Evolutionary conservation across 805 yeast genomes (phyloP), one percentile per base, ranked within the genome.

Genomic region (Suhomyces sp.): DNA sequence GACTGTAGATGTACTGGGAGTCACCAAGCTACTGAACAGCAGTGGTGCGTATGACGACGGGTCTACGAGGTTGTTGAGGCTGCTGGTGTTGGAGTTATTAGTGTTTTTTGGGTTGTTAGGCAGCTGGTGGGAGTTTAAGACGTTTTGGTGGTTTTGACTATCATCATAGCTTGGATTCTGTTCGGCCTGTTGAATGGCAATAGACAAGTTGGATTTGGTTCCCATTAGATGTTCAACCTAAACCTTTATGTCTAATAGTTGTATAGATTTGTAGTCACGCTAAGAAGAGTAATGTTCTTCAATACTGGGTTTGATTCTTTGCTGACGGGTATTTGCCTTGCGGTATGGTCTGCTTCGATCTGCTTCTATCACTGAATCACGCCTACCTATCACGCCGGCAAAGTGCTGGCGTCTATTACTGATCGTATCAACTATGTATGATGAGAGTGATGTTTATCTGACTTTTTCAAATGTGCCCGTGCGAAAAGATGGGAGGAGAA

Each of bases 101-200:
- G 36, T 5, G 7, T 5, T 5, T n/a, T 36, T 24, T 2, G 10
- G 33, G 17, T 17, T 17, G 24, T 24, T 17, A 29, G 33, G 12
- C 33, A 13, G 4, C n/a, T 27, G 22, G n/a, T 12, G 33, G 15
- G 13, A 12, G 38, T 27, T 24, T 8, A 13, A 3, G 17, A 15
- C 17, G 26, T 27, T 27, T 12, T 13, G 41, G 4, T 19, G 27
- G 13, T 57, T 53, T 27, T 51, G 56, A 38, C 8, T 8, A 38
- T 48, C 47, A 29, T 40, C 23, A 12, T 29, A 6, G 38, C 9
- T 22, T 22, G 10, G 42, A 15, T 48, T 48, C 27, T 41, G 40
- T 8, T 72, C 78, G 26, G 77, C 79, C 59, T 72, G 70, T 54
- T 74, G 72, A 38, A 76, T 76, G 53, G 79, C 80, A 53, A 76